These are phyloP conservation scores for Tricholomella constricta DNA, from an alignment of 768 basidiomycete genomes.

Conservation along the genomic window DNA sequence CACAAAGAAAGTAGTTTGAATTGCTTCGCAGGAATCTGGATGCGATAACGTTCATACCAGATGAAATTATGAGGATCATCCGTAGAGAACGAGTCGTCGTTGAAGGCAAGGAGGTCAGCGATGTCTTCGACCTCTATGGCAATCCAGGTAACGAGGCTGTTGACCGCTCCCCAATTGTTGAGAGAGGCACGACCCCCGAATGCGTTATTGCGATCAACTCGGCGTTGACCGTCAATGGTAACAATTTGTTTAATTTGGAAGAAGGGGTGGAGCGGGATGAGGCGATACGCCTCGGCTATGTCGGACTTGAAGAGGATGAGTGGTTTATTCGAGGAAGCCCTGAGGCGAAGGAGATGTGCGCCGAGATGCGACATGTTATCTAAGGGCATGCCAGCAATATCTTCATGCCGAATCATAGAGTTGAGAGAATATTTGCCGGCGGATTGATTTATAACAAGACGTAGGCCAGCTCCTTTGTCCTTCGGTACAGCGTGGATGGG, in stretches of 20 bases:
- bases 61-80: slow-evolving; percentile 20
- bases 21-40: slow-evolving; percentile 26
- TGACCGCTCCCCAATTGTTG: slow-evolving; percentile 28
- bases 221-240: slow-evolving; percentile 26
- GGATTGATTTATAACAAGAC: slow-evolving; percentile 42
- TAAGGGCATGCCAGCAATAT: slow-evolving; percentile 26
- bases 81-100: slow-evolving; percentile 32
- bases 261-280: slow-evolving; percentile 30
- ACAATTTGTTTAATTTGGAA: slow-evolving; percentile 36
- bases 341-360: no score
- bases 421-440: slow-evolving; percentile 36
- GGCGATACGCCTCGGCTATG: slow-evolving; percentile 3
- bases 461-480: slow-evolving; percentile 29
- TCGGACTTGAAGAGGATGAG: no score
- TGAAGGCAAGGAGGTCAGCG: slow-evolving; percentile 24
- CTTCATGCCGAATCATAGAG: slow-evolving; percentile 28
- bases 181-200: slow-evolving; percentile 33
- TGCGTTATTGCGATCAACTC: slow-evolving; percentile 32
- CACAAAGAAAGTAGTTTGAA: slow-evolving; percentile 37
- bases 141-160: slow-evolving; percentile 35
- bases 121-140: slow-evolving; percentile 24
- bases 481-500: slow-evolving; percentile 43
- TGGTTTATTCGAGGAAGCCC: no score
- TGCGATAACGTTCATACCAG: slow-evolving; percentile 31
- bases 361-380: slow-evolving; percentile 38